These are phyloP conservation scores for Coemansia sp. DNA, from an alignment of 192 early-diverging fungal genomes.

Conservation along the genomic window DNA sequence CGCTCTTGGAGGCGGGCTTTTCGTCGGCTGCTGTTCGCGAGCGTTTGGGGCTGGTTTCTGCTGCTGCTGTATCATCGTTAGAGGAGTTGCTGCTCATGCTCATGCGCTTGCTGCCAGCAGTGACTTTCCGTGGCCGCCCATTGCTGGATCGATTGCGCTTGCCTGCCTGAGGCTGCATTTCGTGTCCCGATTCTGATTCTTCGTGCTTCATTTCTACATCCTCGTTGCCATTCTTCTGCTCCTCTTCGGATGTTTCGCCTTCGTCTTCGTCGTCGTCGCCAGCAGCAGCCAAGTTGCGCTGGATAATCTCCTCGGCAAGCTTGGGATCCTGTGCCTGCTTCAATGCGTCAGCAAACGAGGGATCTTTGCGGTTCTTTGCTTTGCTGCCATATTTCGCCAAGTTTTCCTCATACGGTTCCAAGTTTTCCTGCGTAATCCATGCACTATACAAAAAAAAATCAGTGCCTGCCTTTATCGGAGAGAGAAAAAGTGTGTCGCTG, in stretches of 20 bases:
- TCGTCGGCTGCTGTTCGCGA: slow-evolving; percentile 31
- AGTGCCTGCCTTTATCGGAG: too few species aligned
- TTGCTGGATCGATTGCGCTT: slow-evolving; percentile 13
- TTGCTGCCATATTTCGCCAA: slow-evolving; percentile 47
- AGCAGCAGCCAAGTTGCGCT: slow-evolving; percentile 33
- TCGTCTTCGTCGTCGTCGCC: slow-evolving; percentile 46
- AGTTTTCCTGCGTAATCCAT: slow-evolving; percentile 52
- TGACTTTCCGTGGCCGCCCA: slow-evolving; percentile 17
- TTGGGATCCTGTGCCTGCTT: slow-evolving; percentile 54
- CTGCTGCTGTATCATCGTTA: slow-evolving; percentile 25
- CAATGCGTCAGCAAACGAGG: slow-evolving; percentile 49
- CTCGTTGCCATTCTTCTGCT: slow-evolving; percentile 52
- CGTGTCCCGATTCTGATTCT: slow-evolving; percentile 17
- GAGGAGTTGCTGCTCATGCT: slow-evolving; percentile 37
- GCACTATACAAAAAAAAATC: slow-evolving; percentile 22
- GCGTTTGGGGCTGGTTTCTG: slow-evolving; percentile 38
- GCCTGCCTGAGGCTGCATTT: slow-evolving; percentile 10
- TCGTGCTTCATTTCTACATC: slow-evolving; percentile 46
- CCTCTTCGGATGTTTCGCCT: slow-evolving; percentile 56
- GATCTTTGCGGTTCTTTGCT: slow-evolving; percentile 52
- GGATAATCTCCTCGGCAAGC: slow-evolving; percentile 45
- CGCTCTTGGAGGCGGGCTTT: slow-evolving; percentile 9
- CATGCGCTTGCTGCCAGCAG: slow-evolving; percentile 33
- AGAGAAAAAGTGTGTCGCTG: too few species aligned
- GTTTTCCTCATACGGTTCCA: slow-evolving; percentile 52